Evolutionary conservation across 2,329 filamentous ascomycete species (phyloP), one percentile per base, ranked within the genome.

Genomic region (Aspergillus sp.): DNA sequence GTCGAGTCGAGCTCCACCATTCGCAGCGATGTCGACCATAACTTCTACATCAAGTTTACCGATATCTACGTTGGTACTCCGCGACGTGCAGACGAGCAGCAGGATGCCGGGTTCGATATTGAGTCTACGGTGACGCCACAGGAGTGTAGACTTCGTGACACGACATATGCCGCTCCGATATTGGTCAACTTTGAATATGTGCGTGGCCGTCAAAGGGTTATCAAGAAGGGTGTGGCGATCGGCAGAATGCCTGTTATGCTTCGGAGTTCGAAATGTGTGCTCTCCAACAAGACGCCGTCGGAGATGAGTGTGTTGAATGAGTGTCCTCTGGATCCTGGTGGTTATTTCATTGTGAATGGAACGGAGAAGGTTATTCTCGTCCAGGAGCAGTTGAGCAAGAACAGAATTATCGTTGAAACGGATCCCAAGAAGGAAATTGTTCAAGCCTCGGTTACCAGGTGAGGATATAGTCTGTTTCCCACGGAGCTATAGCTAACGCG

Each of bases 321-420:
- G 70, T 98, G 93, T 60, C 89, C 93, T 10, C 75, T 98, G 33
- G 93, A 98, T 61, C 93, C 94, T 1, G 93, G 93, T 50, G 93
- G 93, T 41, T 98, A 98, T 67, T 98, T 98, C 60, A 93, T 98
- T 59, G 90, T 97, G 53, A 89, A 91, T 58, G 93, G 93, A 37
- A 96, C 94, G 13, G 93, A 98, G 67, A 98, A 98, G 73, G 93
- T 98, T 56, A 98, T 98, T 61, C 74, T 98, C 35, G 94, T 98
- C 10, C 93, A 98, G 67, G 94, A 98, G 64, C 93, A 98, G 70
- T 74, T 98, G 62, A 98, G 93, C 78, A 98, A 98, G 78, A 98
- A 98, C 69, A 83, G 93, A 73, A 88, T 98, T 59, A 96, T 98
- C 64, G 91, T 98, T 11, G 94, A 98, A 69, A 85, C 88, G 43